Base-by-base conservation (phyloP, 805 yeast species). In the Metschnikowia shivogae region DNA sequence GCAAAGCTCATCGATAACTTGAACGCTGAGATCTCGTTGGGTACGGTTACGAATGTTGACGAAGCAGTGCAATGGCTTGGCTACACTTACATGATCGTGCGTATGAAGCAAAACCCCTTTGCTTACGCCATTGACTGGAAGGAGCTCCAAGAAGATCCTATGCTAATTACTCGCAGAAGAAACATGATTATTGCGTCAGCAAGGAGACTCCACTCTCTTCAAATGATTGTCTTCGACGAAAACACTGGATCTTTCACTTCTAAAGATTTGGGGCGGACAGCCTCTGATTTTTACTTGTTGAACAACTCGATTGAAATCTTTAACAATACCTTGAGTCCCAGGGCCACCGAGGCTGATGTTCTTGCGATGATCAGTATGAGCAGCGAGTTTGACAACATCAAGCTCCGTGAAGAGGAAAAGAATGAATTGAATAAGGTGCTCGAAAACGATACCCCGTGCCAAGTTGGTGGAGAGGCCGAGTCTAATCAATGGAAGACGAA, bases 31-130 rank as follows among this genome's bases (percentile, higher is more conserved):
- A 89, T 95, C 19, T 85, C 98, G 0, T 65, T 93, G 14, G 99
- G 99, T 1, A 90, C 95, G 0, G 98, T 93, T 1, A 89, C 98
- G 0, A 90, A 84, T 57, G 81, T 93, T 9, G 95, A 87, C 27
- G 99, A 93, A 67, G 99, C 90, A 45, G 85, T 93, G 0, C 88
- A 84, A 52, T 93, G 99, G 99, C 72, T 93, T n/a, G 98, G 99
- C 3, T 93, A 95, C 57, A 93, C 99, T 0, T 93, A 93, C 59
- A 73, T 93, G 78, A 84, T 80, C 67, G 97, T 92, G 3, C 72
- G 99, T 46, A 93, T 93, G 99, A 80, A 85, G 47, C 86, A 89
- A 59, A 92, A 89, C 52, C 99, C 99, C 2, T 83, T 89, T 60
- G 84, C 86, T 0, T 93, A 93, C 59, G 99, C 96, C 24, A 80